Conservation (phyloP, 208 protist species). For the Leptomonas pyrrhocoris region DNA sequence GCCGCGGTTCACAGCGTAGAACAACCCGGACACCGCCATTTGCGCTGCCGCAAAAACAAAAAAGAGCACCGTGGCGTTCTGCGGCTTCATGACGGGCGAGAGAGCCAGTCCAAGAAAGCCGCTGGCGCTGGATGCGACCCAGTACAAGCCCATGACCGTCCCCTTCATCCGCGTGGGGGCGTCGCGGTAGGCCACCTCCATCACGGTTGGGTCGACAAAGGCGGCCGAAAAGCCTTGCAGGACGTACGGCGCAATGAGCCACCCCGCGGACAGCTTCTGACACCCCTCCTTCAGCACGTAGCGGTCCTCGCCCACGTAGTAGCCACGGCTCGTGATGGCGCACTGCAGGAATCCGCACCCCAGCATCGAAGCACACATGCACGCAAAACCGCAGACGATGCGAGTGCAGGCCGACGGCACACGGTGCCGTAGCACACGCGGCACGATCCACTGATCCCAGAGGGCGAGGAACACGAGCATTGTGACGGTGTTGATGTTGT, state of each 20-base stretch:
- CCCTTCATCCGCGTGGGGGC: constrained; percentile 70
- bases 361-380: constrained; percentile 58
- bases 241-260: constrained; percentile 61
- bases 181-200: constrained; percentile 67
- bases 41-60: constrained; percentile 49
- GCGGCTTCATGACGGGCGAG: constrained; percentile 61
- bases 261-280: constrained; percentile 43
- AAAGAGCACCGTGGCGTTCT: constrained; percentile 50
- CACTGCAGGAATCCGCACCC: constrained; percentile 63
- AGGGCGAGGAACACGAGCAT: constrained; percentile 53
- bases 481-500: constrained; percentile 72
- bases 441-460: constrained; percentile 49
- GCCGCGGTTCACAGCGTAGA: constrained; percentile 43
- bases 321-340: constrained; percentile 40
- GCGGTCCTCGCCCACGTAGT: constrained; percentile 38
- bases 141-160: constrained; percentile 69
- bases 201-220: constrained; percentile 65
- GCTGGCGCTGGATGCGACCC: constrained; percentile 62
- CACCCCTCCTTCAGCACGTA: constrained; percentile 40
- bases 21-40: constrained; percentile 38
- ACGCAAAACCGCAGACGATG: constrained; percentile 42
- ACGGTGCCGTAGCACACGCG: constrained; percentile 29
- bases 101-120: constrained; percentile 67
- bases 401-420: constrained; percentile 32
- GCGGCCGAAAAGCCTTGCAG: constrained; percentile 66